These are phyloP conservation scores for Kodamaea laetipori DNA, from an alignment of 805 yeast genomes.

Conservation along the genomic window DNA sequence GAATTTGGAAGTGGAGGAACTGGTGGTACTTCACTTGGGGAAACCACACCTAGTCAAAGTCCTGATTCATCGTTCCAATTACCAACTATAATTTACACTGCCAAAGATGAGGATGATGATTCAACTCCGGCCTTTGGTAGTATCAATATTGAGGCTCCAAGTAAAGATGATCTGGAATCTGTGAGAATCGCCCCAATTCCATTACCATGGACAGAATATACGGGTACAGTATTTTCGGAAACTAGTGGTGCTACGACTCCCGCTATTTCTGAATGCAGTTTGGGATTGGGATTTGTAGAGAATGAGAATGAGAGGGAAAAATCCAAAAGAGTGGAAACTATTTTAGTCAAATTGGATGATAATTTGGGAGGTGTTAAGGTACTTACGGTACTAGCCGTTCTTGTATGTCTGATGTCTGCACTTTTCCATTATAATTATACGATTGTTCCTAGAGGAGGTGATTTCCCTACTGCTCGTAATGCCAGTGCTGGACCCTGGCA, in stretches of 20 bases:
- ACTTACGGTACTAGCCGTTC: background rate
- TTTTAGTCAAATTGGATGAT: background rate
- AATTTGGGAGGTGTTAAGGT: background rate
- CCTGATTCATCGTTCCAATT: slow-evolving; percentile 4
- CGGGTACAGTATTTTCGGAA: background rate
- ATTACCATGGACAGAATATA: background rate
- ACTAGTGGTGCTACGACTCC: too few relatives aligned
- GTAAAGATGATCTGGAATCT: background rate
- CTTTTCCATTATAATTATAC: background rate
- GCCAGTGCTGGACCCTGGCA: background rate
- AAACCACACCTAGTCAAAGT: too few relatives aligned
- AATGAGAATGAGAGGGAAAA: too few relatives aligned
- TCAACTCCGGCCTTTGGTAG: slow-evolving; percentile 7
- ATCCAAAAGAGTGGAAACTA: background rate
- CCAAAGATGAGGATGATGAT: slow-evolving; percentile 3
- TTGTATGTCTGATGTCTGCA: background rate
- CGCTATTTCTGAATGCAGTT: background rate
- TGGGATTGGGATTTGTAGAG: background rate
- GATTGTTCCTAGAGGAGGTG: background rate
- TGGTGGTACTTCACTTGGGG: background rate
- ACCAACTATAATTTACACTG: slow-evolving; percentile 4
- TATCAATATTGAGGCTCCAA: slow-evolving; percentile 1
- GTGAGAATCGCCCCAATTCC: background rate
- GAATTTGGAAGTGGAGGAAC: background rate
- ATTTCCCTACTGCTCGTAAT: background rate